Evolutionary conservation across 495 filamentous ascomycete species (phyloP).

Genomic region (Podospora pseudocomata): DNA sequence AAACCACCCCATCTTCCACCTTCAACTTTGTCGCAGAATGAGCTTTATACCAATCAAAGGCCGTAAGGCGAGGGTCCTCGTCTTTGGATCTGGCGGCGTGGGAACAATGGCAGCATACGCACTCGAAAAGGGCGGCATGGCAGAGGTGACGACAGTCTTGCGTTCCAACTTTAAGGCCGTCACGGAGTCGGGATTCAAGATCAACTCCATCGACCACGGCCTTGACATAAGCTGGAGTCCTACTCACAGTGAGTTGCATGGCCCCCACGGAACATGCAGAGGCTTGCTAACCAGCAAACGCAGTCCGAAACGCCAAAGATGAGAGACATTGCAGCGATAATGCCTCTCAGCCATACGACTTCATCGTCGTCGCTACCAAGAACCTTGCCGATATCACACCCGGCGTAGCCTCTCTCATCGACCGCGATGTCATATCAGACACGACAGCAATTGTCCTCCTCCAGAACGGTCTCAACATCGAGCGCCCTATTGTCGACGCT

Average conservation of each 20-base stretch:
- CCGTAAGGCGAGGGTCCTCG: constrained; percentile 30
- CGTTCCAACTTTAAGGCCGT: constrained; percentile 38
- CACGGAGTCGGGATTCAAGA: constrained; percentile 25
- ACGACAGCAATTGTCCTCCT: constrained; percentile 53
- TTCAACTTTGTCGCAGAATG: constrained; percentile 1
- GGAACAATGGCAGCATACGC: constrained; percentile 41
- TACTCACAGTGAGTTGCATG: constrained; percentile 13
- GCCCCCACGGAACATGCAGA: background rate
- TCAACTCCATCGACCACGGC: constrained; percentile 37
- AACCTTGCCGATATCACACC: constrained; percentile 44
- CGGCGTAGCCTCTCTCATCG: constrained; percentile 39
- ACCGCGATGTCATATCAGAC: constrained; percentile 45
- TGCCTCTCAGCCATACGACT: constrained; percentile 40
- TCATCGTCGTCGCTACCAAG: constrained; percentile 52
- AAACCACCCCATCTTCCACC: no score
- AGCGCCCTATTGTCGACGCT: constrained; percentile 47
- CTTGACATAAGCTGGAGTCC: constrained; percentile 31
- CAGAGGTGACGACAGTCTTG: constrained; percentile 35
- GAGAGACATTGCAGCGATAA: constrained; percentile 32
- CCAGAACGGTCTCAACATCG: constrained; percentile 64
- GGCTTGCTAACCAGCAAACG: background rate
- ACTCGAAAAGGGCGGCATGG: constrained; percentile 30
- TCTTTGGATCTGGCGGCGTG: constrained; percentile 40
- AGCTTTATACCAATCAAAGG: constrained; percentile 5
- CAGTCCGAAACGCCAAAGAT: constrained; percentile 31